Evolutionary conservation across 2,329 filamentous ascomycete species (phyloP).

Genomic region (Apiospora saccharicola): DNA sequence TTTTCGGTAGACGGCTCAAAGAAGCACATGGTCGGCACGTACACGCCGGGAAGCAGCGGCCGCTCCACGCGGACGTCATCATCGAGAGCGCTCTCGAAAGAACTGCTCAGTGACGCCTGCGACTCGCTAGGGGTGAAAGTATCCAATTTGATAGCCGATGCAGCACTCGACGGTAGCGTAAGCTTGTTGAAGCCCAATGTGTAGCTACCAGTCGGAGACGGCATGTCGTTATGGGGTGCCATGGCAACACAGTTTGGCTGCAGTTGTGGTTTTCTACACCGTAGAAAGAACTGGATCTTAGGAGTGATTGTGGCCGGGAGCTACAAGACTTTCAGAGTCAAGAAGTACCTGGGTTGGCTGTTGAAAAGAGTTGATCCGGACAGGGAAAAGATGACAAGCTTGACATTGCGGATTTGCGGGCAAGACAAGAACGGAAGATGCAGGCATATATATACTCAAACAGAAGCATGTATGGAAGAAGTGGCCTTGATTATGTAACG

Average conservation of each 20-base stretch:
- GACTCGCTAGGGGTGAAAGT: conserved; percentile 32
- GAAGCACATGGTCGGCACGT: conserved; percentile 79
- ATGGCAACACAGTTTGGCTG: conserved; percentile 32
- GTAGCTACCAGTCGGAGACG: conserved; percentile 46
- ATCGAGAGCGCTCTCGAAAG: conserved; percentile 40
- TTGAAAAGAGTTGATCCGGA: not conserved
- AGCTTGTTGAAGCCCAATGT: conserved; percentile 38
- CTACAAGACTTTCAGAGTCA: not conserved
- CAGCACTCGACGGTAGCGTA: conserved; percentile 36
- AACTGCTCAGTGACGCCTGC: conserved; percentile 36
- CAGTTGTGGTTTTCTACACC: not conserved
- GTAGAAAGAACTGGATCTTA: not conserved
- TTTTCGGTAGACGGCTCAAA: conserved; percentile 72
- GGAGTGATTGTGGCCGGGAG: not conserved
- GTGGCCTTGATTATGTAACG: not conserved
- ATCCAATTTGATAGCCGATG: conserved; percentile 23
- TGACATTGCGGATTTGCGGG: not conserved
- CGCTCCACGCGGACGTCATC: conserved; percentile 41
- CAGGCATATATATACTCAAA: not conserved
- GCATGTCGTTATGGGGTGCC: conserved; percentile 47
- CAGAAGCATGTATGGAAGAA: not conserved
- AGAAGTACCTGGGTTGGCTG: not conserved
- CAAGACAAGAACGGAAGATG: not conserved
- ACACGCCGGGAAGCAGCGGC: conserved; percentile 63
- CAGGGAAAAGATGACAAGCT: not conserved